phyloP scores from a whole-genome alignment of 257 asterid genomes.

The Solanum sparsipilum region DNA sequence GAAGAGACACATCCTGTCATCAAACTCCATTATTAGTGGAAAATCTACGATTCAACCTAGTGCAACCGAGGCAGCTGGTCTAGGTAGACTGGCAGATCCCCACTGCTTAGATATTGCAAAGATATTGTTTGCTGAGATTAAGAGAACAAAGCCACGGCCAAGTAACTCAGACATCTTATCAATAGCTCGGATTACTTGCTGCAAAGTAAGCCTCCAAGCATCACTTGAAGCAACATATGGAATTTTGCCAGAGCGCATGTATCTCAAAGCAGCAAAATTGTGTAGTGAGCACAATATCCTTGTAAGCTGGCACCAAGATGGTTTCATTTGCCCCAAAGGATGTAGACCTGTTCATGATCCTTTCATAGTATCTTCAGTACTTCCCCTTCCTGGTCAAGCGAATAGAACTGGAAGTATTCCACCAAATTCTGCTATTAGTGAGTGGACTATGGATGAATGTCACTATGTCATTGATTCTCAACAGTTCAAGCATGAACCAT shows the following conservation, averaged over 20 bases:
- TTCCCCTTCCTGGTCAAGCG: constrained; percentile 25
- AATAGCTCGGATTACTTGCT: constrained; percentile 69
- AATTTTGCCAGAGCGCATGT: constrained; percentile 55
- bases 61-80: constrained; percentile 38
- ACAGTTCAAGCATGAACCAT: constrained; percentile 64
- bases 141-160: constrained; percentile 68
- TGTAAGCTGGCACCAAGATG: constrained; percentile 81
- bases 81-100: constrained; percentile 63
- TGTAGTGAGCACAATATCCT: constrained; percentile 82
- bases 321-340: constrained; percentile 70
- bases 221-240: constrained; percentile 62
- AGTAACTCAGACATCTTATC: constrained; percentile 67
- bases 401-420: constrained; percentile 20
- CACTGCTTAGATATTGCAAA: constrained; percentile 87
- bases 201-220: constrained; percentile 60
- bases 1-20: constrained; percentile 54
- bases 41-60: constrained; percentile 36
- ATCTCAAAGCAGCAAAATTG: constrained; percentile 81
- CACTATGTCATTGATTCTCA: constrained; percentile 85
- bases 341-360: constrained; percentile 30
- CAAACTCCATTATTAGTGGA: constrained; percentile 29
- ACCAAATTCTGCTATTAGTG: constrained; percentile 27
- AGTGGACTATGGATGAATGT: constrained; percentile 80
- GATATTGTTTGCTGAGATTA: constrained; percentile 61
- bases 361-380: constrained; percentile 31